Conservation (phyloP, 768 basidiomycete species). For the Trametes punicea region DNA sequence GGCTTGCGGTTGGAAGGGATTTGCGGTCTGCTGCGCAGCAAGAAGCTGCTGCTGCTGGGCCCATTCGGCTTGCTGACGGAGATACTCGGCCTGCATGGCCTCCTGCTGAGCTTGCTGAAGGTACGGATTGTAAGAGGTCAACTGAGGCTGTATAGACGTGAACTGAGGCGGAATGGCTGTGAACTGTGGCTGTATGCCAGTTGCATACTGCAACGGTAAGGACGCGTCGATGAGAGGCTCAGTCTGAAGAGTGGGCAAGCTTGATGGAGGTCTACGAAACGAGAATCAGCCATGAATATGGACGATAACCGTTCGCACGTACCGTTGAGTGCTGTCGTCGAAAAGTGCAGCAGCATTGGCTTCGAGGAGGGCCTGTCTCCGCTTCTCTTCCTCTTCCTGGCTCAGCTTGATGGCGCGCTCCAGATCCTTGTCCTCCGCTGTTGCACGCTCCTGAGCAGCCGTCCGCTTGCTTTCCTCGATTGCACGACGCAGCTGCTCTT, state of each 20-base stretch:
- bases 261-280: slow-evolving; percentile 14
- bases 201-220: slow-evolving; percentile 25
- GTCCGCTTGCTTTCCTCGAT: slow-evolving; percentile 80
- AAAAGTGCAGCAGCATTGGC: slow-evolving; percentile 73
- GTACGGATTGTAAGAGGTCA: slow-evolving; percentile 89
- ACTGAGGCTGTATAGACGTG: slow-evolving; percentile 65
- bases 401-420: slow-evolving; percentile 77
- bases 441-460: slow-evolving; percentile 53
- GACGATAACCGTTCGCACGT: background rate
- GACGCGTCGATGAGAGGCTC: slow-evolving; percentile 22
- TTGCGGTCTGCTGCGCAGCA: slow-evolving; percentile 30
- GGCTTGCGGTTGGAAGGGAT: slow-evolving; percentile 41
- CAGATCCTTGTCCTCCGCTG: slow-evolving; percentile 73
- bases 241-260: background rate
- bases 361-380: slow-evolving; percentile 64
- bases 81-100: slow-evolving; percentile 54
- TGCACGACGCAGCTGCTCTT: slow-evolving; percentile 76
- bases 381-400: slow-evolving; percentile 79
- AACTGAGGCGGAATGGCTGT: slow-evolving; percentile 24
- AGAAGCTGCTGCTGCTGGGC: slow-evolving; percentile 55
- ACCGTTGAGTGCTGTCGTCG: slow-evolving; percentile 71
- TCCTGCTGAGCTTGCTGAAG: slow-evolving; percentile 88
- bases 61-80: slow-evolving; percentile 58
- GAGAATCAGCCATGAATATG: no score
- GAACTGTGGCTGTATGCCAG: slow-evolving; percentile 21